These are phyloP conservation scores for Botrytis deweyae DNA, from an alignment of 2,329 filamentous ascomycete genomes.

Conservation along the genomic window DNA sequence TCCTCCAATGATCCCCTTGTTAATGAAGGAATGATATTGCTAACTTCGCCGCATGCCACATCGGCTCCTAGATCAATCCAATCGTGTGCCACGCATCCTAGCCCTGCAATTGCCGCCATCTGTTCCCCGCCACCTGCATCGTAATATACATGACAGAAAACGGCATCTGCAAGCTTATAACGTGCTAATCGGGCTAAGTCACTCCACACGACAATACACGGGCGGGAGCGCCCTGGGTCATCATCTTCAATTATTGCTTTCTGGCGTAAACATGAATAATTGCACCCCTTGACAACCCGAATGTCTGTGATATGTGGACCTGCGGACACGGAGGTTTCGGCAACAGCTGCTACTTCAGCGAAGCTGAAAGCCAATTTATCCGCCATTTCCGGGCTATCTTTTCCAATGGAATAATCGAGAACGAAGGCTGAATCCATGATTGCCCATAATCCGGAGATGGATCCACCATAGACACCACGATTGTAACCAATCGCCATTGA, in stretches of 20 bases:
- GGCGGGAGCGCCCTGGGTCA: not conserved
- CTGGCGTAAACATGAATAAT: slow-evolving; percentile 12
- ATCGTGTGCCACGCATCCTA: not conserved
- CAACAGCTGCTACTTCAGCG: not conserved
- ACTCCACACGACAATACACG: slow-evolving; percentile 1
- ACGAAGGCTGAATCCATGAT: slow-evolving; percentile 8
- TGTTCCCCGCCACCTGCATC: not conserved
- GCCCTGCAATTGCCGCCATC: slow-evolving; percentile 3
- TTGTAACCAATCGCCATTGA: not conserved
- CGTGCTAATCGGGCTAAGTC: slow-evolving; percentile 2
- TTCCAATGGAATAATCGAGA: slow-evolving; percentile 12
- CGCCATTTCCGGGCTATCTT: not conserved
- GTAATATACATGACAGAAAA: slow-evolving; percentile 7
- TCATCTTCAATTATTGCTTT: not conserved
- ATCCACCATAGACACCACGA: not conserved
- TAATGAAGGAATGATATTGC: slow-evolving; percentile 1
- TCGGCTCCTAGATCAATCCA: slow-evolving; percentile 13
- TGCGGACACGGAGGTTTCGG: not conserved
- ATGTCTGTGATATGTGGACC: slow-evolving; percentile 5
- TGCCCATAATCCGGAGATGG: not conserved
- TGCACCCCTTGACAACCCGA: slow-evolving; percentile 11
- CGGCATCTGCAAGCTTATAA: slow-evolving; percentile 10
- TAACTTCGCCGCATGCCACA: not conserved
- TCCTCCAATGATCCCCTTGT: slow-evolving; percentile 10
- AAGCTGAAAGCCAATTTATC: not conserved